Evolutionary conservation across 2,329 filamentous ascomycete genomes (phyloP), one percentile per base, ranked within the genome.

Genomic region (Paecilomyces niveus): DNA sequence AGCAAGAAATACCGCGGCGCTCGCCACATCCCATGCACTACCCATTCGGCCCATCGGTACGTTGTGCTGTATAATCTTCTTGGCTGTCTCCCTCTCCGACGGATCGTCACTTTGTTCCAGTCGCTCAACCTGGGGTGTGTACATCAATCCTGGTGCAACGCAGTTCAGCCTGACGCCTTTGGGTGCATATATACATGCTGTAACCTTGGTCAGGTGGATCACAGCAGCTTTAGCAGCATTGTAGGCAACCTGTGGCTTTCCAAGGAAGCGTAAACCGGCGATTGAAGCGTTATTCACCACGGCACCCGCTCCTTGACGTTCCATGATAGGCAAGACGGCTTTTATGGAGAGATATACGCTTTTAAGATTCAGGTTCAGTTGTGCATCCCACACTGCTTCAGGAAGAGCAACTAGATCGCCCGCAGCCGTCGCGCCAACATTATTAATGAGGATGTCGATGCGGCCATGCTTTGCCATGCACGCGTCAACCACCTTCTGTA

Each of bases 401-500:
- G 61, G 58, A 73, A 84, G 78, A 0, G 68, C 71, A 0, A 76
- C 81, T 2, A 81, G 78, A 18, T 75, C 74, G 0, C 82, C 82
- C 0, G 76, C 77, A 58, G 84, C 81, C 1, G 79, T 81, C 55
- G 78, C 78, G 2, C 84, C 84, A 6, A 85, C 83, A 57, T 85
- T 86, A 62, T 84, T 85, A 22, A 86, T 67, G 0, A 86, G 72
- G 26, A 86, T 81, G 58, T 86, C 84, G 57, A 85, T 80, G 15
- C 80, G 76, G 10, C 81, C 80, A 59, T 83, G 78, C 55, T 79
- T 79, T 0, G 72, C 66, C 18, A 83, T 64, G 52, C 82, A 85
- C 0, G 77, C 76, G 33, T 82, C 77, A 3, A 86, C 78, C 0
- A 85, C 24, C 24, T 26, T 26, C 24, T 26, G 24, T 26, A 26